Evolutionary conservation across 139 green algal genomes (phyloP).

Genomic region (Tetraselmis chui): DNA sequence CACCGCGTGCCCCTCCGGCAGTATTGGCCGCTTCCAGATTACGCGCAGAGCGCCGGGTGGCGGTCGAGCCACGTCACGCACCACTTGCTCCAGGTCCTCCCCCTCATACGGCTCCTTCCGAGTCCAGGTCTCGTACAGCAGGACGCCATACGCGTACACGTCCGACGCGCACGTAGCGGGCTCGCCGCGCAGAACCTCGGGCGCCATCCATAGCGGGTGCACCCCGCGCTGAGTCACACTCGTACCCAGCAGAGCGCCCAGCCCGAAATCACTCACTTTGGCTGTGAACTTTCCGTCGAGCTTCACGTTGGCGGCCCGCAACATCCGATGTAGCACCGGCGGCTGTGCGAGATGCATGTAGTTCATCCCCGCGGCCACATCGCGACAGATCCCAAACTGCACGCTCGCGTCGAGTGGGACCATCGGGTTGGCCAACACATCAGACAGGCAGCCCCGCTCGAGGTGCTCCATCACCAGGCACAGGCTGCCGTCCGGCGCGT

Average conservation of each 20-base stretch:
- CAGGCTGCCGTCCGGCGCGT: background rate
- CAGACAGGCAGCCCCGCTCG: background rate
- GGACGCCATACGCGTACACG: conserved; percentile 12
- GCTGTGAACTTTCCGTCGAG: conserved; percentile 7
- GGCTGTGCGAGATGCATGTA: conserved; percentile 10
- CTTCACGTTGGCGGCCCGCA: conserved; percentile 11
- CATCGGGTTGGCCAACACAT: conserved; percentile 1
- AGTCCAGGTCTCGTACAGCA: conserved; percentile 5
- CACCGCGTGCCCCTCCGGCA: background rate
- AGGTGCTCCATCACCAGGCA: conserved; percentile 3
- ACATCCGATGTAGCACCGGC: conserved; percentile 9
- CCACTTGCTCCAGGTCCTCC: background rate
- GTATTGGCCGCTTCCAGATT: background rate
- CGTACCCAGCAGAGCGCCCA: background rate
- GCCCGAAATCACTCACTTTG: conserved; percentile 11
- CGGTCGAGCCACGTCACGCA: conserved; percentile 5
- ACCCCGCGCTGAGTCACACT: background rate
- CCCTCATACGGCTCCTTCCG: conserved; percentile 11
- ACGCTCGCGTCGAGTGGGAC: background rate
- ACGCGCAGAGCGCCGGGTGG: background rate
- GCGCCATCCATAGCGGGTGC: conserved; percentile 13
- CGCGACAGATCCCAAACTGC: background rate
- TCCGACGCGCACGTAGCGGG: background rate
- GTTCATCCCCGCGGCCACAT: conserved; percentile 14
- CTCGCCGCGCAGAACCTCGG: conserved; percentile 12